Conservation (phyloP, 441 rosid genomes). For the Breynia disticha region DNA sequence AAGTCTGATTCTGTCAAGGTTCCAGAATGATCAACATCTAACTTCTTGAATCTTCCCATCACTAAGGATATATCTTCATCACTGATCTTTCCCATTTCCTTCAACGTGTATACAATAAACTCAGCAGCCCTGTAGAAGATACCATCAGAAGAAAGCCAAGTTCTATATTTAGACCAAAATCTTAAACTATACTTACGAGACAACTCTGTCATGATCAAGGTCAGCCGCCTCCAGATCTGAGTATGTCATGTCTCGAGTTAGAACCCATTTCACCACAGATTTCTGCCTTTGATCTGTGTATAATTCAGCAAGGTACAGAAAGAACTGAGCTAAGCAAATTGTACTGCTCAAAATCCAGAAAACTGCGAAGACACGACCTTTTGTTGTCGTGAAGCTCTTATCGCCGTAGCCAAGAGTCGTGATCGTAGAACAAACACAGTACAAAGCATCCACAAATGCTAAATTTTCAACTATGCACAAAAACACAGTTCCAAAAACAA, state of each 20-base stretch:
- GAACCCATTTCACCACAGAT: constrained; percentile 27
- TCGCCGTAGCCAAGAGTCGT: constrained; percentile 59
- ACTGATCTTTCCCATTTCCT: constrained; percentile 63
- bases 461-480: constrained; percentile 25
- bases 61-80: constrained; percentile 37
- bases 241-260: constrained; percentile 22
- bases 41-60: constrained; percentile 48
- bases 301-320: constrained; percentile 41
- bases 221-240: constrained; percentile 47
- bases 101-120: constrained; percentile 38
- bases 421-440: constrained; percentile 48
- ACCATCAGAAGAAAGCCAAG: no score
- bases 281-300: constrained; percentile 33
- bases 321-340: constrained; percentile 39
- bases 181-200: constrained; percentile 20
- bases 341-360: constrained; percentile 50
- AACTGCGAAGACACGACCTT: constrained; percentile 38
- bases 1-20: constrained; percentile 40
- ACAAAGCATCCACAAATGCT: constrained; percentile 33
- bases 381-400: constrained; percentile 35
- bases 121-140: constrained; percentile 35
- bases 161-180: background rate
- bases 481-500: constrained; percentile 26
- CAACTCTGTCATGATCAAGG: constrained; percentile 37
- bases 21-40: constrained; percentile 51